These are phyloP conservation scores for Candida incommunis DNA, from an alignment of 805 yeast genomes.

Conservation along the genomic window DNA sequence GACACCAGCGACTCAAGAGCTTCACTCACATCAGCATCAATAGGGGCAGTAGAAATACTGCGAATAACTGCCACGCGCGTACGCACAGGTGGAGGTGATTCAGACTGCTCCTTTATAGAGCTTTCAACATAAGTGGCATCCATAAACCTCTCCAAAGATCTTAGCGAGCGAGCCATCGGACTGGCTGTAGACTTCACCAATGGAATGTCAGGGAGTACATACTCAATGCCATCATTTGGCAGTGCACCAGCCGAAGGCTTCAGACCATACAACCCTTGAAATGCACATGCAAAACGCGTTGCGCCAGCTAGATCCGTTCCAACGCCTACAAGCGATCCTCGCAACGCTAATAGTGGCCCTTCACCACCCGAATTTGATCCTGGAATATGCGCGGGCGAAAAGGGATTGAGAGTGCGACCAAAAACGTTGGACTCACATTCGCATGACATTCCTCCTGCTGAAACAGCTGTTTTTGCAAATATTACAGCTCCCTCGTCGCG, in stretches of 20 bases:
- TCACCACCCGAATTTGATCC: constrained; percentile 51
- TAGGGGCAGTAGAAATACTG: background rate
- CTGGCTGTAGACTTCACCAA: background rate
- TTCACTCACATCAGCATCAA: background rate
- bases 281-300: constrained; percentile 35
- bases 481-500: constrained; percentile 38
- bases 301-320: constrained; percentile 45
- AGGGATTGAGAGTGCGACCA: constrained; percentile 35
- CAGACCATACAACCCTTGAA: constrained; percentile 34
- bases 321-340: constrained; percentile 37
- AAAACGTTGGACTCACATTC: constrained; percentile 31
- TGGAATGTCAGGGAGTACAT: background rate
- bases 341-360: constrained; percentile 31
- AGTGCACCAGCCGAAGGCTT: constrained; percentile 29
- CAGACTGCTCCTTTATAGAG: background rate
- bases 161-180: background rate
- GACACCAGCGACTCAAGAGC: background rate
- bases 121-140: background rate
- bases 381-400: constrained; percentile 29
- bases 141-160: background rate
- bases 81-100: background rate
- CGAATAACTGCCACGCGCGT: background rate
- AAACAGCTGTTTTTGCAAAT: constrained; percentile 39
- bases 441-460: constrained; percentile 36
- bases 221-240: constrained; percentile 15